These are phyloP conservation scores for Laetiporus sulphureus DNA, from an alignment of 1,284 basidiomycete genomes.

Conservation along the genomic window DNA sequence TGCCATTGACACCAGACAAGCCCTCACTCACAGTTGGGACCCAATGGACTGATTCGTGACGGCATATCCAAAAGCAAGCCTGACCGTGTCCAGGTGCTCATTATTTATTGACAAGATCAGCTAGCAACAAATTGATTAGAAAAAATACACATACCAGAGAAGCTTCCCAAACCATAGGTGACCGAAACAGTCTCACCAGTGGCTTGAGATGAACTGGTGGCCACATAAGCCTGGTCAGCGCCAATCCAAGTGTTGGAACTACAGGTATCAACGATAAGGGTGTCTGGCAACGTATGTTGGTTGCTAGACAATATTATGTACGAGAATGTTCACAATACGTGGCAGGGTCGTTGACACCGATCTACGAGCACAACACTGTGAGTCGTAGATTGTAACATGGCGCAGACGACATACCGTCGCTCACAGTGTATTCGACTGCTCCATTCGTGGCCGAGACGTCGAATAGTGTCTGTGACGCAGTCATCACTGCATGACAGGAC, in stretches of 20 bases:
- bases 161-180: conserved; percentile 17
- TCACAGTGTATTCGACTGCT: conserved; percentile 20
- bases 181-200: conserved; percentile 10
- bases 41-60: conserved; percentile 41
- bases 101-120: too few species aligned
- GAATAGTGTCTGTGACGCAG: too few species aligned
- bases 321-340: conserved; percentile 14
- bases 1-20: conserved; percentile 41
- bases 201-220: conserved; percentile 38
- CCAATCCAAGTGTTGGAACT: conserved; percentile 63
- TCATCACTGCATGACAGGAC: too few species aligned
- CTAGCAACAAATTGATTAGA: too few species aligned
- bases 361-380: conserved; percentile 13
- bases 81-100: conserved; percentile 22
- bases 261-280: conserved; percentile 23
- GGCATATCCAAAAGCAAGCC: conserved; percentile 11
- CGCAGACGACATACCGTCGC: conserved; percentile 10
- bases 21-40: conserved; percentile 33
- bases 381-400: too few species aligned
- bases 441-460: conserved; percentile 19
- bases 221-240: conserved; percentile 33
- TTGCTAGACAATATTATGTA: too few species aligned
- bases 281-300: too few species aligned
- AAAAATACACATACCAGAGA: too few species aligned
- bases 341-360: conserved; percentile 20